Conservation (phyloP, 805 yeast genomes). For the Torulaspora indica region DNA sequence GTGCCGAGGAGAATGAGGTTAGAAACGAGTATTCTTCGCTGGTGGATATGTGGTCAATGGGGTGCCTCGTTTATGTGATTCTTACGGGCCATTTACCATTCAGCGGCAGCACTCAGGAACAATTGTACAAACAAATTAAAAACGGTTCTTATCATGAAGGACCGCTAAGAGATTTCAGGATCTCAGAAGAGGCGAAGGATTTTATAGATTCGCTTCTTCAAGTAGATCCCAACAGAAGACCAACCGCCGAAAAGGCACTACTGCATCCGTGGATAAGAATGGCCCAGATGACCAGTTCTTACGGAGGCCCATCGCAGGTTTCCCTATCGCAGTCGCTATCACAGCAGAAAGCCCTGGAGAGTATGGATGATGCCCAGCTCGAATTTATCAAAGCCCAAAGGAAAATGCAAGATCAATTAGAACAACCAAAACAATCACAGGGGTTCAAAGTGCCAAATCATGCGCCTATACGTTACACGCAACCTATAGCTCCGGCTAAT, state of each 20-base stretch:
- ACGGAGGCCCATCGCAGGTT: conserved; percentile 36
- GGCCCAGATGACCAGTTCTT: conserved; percentile 11
- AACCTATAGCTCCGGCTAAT: conserved; percentile 19
- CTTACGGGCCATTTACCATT: conserved; percentile 92
- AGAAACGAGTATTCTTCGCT: conserved; percentile 61
- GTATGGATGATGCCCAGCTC: conserved; percentile 34
- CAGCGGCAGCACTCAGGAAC: conserved; percentile 86
- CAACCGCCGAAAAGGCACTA: conserved; percentile 72
- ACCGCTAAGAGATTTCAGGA: conserved; percentile 59
- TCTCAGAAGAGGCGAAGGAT: conserved; percentile 64
- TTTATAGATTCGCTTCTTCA: conserved; percentile 68
- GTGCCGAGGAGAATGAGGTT: conserved; percentile 20
- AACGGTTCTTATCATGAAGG: conserved; percentile 76
- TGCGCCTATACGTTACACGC: conserved; percentile 30
- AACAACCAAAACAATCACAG: conserved; percentile 14
- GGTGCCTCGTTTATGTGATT: conserved; percentile 88
- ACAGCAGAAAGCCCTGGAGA: conserved; percentile 50
- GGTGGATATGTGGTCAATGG: conserved; percentile 97
- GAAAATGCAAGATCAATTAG: conserved; percentile 14
- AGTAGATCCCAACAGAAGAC: conserved; percentile 68
- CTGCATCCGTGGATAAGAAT: conserved; percentile 72
- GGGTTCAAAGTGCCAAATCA: conserved; percentile 31
- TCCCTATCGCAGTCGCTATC: conserved; percentile 69
- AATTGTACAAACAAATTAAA: conserved; percentile 69
- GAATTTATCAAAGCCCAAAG: conserved; percentile 28